Base-by-base conservation (phyloP, 805 yeast species). In the Yarrowia sp. region DNA sequence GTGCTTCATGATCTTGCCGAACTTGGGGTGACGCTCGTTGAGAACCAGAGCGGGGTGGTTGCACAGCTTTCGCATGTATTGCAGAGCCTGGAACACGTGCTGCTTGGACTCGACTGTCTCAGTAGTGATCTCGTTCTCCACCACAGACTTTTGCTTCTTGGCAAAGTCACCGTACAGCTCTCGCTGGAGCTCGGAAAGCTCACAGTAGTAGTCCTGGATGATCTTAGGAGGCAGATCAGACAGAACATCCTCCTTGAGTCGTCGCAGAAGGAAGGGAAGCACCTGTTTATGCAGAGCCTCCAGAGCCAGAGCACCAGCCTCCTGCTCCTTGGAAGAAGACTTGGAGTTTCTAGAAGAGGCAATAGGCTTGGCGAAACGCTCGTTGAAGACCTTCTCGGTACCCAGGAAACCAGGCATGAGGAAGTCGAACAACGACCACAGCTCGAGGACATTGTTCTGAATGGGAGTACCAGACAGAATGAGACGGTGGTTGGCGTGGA, bases 341-440 rank as follows among this genome's bases (percentile, higher is more conserved):
- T 93, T 94, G 72, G 92, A 88, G 72, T 90, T 91, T 75, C 97
- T 84, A 49, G 97, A 89, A 1, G 97, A 94, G 3, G 98, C 94
- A 77, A 95, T 95, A 2, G 99, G 99, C 75, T 93, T 93, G n/a
- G 98, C 96, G 82, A 94, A 95, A 72, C 93, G 85, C 71, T 94
- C 98, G 75, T 92, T 95, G 81, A 95, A 95, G 63, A 89, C 85
- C 78, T 92, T 94, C 75, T 95, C 99, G 2, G 96, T 88, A 14
- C 99, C 99, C 72, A 95, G 82, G 75, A 95, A 95, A 0, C 99
- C 99, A 1, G 99, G 99, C 99, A 95, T 95, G 77, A 95, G 82
- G 78, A 92, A 95, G 78, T 95, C 99, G 82, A 95, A 95, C 75
- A 95, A 82, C 3, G 99, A 95, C 99, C 99, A 95, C 71, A 95